Conservation (phyloP, 805 yeast genomes). For the Blastobotrys muscicola region DNA sequence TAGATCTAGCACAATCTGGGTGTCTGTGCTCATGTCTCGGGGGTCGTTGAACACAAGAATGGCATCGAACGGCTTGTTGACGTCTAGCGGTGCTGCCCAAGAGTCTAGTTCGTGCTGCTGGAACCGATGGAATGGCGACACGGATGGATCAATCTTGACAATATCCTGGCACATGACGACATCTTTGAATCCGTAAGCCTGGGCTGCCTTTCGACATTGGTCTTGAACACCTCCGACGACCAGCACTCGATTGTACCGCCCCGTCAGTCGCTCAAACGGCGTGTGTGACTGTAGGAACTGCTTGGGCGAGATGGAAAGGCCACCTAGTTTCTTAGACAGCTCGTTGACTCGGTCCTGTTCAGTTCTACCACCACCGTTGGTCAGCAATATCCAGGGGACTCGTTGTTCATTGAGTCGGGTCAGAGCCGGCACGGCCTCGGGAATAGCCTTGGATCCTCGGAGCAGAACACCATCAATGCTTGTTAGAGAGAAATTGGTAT, state of each 20-base stretch:
- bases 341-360: constrained; percentile 53
- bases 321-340: constrained; percentile 37
- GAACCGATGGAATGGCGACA: constrained; percentile 63
- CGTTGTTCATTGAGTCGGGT: constrained; percentile 40
- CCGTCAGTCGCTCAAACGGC: constrained; percentile 57
- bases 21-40: constrained; percentile 76
- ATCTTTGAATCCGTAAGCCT: constrained; percentile 64
- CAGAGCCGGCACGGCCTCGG: constrained; percentile 54
- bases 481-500: neutral
- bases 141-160: constrained; percentile 38
- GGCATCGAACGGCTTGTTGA: constrained; percentile 49
- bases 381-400: constrained; percentile 73
- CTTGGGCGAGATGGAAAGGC: constrained; percentile 35
- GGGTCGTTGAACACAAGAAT: constrained; percentile 82
- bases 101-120: constrained; percentile 35
- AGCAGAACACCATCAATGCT: constrained; percentile 79
- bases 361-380: constrained; percentile 82
- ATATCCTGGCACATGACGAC: constrained; percentile 69
- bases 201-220: constrained; percentile 62
- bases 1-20: constrained; percentile 67
- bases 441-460: constrained; percentile 60
- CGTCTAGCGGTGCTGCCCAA: constrained; percentile 32
- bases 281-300: constrained; percentile 86
- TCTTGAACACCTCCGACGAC: constrained; percentile 79
- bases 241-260: constrained; percentile 49